Base-by-base conservation (phyloP, 2,329 filamentous ascomycete species). In the Pyrenochaeta sp. region DNA sequence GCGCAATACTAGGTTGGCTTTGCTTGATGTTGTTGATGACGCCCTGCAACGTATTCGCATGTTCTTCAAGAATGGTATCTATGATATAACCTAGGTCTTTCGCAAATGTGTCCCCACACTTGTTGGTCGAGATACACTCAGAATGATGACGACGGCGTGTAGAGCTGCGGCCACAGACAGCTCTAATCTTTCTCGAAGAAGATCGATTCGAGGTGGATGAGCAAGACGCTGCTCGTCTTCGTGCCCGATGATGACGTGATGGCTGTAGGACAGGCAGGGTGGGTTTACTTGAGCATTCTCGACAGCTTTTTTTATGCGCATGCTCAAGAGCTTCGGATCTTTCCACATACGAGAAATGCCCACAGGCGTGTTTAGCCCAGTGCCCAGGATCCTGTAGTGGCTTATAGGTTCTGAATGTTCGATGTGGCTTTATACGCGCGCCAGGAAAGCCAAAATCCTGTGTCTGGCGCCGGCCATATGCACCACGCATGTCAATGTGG, bases 31-130 rank as follows among this genome's bases (percentile, higher is more conserved):
- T 76, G 51, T 71, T 66, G 53, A 81, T 76, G 3, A 80, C 71
- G 36, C 63, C 60, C 49, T 77, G 68, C 7, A 81, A 60, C 5
- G 70, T 69, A 12, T 64, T 74, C 2, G 71, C 60, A 49, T 78
- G 77, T 54, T 79, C 77, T 29, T 74, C 61, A 14, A 79, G 72
- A 20, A 79, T 75, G 6, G 67, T 66, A 47, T 79, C 76, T 32
- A 79, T 75, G 41, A 74, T 66, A 7, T 70, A 54, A 7, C 71
- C 72, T 5, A 79, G 60, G 37, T 79, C 75, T 18, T 71, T 64
- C 5, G 67, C 69, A 17, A 73, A 66, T 1, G 47, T 50, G 35
- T 69, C 67, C 10, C 64, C 63, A 47, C 55, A 72, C 40, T 56
- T 68, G 36, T 68, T 62, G 17, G 35, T 11, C 33, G 63, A 49